These are phyloP conservation scores for Hsuehochloa calcarea DNA, from an alignment of 176 grass and related monocot species.

Conservation along the genomic window DNA sequence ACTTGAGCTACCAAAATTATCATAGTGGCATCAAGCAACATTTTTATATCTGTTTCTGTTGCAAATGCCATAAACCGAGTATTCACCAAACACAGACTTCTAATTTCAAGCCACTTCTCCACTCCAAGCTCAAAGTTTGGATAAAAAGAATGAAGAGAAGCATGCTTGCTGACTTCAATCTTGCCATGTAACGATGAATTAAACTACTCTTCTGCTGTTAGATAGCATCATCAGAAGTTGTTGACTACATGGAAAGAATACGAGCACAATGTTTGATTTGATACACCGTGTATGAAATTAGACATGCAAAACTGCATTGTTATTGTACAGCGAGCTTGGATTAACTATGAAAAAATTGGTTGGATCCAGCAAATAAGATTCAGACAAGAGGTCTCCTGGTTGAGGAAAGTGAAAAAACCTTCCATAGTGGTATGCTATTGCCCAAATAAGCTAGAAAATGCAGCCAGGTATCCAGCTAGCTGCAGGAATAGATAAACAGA, in stretches of 20 bases:
- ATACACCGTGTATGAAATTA: neutral
- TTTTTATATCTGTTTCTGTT: neutral
- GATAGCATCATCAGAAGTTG: slow-evolving; percentile 23
- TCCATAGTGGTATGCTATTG: slow-evolving; percentile 20
- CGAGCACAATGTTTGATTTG: slow-evolving; percentile 19
- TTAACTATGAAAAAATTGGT: slow-evolving; percentile 27
- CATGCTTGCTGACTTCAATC: neutral
- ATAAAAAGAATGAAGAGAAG: neutral
- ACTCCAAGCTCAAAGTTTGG: neutral
- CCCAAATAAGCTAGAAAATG: slow-evolving; percentile 52
- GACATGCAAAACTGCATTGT: neutral
- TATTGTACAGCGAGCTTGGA: slow-evolving; percentile 1
- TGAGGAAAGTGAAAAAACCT: slow-evolving; percentile 5
- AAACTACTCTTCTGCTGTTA: slow-evolving; percentile 14
- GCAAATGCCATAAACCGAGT: neutral
- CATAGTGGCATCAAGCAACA: neutral
- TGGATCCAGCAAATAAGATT: slow-evolving; percentile 24
- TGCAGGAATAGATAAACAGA: slow-evolving; percentile 47
- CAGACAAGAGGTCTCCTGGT: neutral
- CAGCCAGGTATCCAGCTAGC: slow-evolving; percentile 70
- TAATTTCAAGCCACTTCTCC: neutral
- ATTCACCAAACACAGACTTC: neutral
- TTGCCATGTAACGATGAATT: neutral
- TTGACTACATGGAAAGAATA: slow-evolving; percentile 16
- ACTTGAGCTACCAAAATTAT: slow-evolving; percentile 14